Base-by-base conservation (phyloP, 2,329 filamentous ascomycete species). In the Monosporascus sp. region DNA sequence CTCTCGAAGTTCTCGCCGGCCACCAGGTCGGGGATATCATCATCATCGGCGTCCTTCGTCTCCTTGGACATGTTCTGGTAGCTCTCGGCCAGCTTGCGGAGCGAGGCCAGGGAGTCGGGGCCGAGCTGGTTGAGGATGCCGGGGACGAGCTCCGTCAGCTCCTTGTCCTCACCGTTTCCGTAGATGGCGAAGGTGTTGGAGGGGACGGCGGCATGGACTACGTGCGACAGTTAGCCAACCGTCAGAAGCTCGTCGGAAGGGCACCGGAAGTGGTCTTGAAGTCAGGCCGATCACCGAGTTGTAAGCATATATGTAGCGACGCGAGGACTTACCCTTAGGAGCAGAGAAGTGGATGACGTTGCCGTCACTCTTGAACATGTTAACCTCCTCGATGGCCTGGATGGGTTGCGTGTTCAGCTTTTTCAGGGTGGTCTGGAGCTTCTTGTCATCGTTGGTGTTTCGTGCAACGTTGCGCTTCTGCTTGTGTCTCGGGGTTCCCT, bases 301-400 rank as follows among this genome's bases (percentile, higher is more conserved):
- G 27, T 27, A 31, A 31, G 9, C 9, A n/a, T n/a, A n/a, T n/a
- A n/a, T n/a, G n/a, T 5, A 31, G 27, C 8, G 9, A 31, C 27
- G 9, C 6, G 20, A 58, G 50, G 31, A 80, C 84, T 71, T 79
- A 97, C 94, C 94, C 83, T 97, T 97, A 67, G 94, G 94, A 70
- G 90, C 90, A 68, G 90, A 88, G 74, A 99, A 99, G 85, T 99
- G 94, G 71, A 99, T 97, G 75, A 99, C 94, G 76, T 99, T 99
- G 76, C 94, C 94, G 74, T 99, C 94, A 73, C 89, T 88, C 89
- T 99, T 99, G 88, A 99, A 99, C 94, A 99, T 99, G 88, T 99
- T 99, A 75, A 99, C 94, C 83, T 99, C 94, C 86, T 99, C 94
- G 69, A 99, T 99, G 63, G 89, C 90, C 82, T 96, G 92, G 78